phyloP scores from a whole-genome alignment of 2,329 filamentous ascomycete species.

The Orbilia ellipsospora region DNA sequence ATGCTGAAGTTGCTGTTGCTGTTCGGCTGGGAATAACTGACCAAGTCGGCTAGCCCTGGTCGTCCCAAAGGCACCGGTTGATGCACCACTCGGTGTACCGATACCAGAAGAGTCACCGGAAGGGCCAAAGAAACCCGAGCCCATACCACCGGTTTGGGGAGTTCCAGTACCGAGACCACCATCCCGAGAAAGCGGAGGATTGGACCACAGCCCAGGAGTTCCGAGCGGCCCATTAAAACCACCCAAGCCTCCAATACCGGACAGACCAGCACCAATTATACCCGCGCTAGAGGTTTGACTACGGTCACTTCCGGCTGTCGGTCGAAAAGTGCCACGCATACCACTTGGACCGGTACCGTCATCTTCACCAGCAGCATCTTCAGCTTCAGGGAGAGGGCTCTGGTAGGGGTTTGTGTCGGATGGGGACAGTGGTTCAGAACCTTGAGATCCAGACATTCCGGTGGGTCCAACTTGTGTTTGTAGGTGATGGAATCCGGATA shows the following conservation, averaged over 20 bases:
- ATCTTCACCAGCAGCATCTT: slow-evolving; percentile 72
- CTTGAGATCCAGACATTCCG: slow-evolving; percentile 59
- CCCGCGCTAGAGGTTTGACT: slow-evolving; percentile 88
- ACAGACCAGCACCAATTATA: slow-evolving; percentile 70
- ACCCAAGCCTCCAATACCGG: slow-evolving; percentile 67
- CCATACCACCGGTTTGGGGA: slow-evolving; percentile 68
- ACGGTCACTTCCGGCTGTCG: slow-evolving; percentile 79
- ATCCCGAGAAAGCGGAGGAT: slow-evolving; percentile 70
- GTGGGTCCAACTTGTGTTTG: slow-evolving; percentile 63
- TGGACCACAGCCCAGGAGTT: slow-evolving; percentile 73
- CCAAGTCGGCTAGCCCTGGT: slow-evolving; percentile 84
- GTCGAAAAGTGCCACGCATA: slow-evolving; percentile 62
- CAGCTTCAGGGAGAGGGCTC: slow-evolving; percentile 82
- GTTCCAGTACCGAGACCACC: slow-evolving; percentile 78
- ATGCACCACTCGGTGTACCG: slow-evolving; percentile 69
- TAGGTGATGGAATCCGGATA: slow-evolving; percentile 65
- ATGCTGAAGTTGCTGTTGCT: slow-evolving; percentile 73
- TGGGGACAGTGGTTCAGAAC: slow-evolving; percentile 83
- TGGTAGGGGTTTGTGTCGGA: slow-evolving; percentile 97
- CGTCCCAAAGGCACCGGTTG: slow-evolving; percentile 69
- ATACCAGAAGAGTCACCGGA: slow-evolving; percentile 72
- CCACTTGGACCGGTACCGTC: slow-evolving; percentile 68
- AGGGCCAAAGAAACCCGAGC: slow-evolving; percentile 61
- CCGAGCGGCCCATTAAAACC: slow-evolving; percentile 70
- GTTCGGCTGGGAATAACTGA: slow-evolving; percentile 84